Evolutionary conservation across 2,329 filamentous ascomycete species (phyloP), one percentile per base, ranked within the genome.

Genomic region (Hawksworthiomyces lignivorus): DNA sequence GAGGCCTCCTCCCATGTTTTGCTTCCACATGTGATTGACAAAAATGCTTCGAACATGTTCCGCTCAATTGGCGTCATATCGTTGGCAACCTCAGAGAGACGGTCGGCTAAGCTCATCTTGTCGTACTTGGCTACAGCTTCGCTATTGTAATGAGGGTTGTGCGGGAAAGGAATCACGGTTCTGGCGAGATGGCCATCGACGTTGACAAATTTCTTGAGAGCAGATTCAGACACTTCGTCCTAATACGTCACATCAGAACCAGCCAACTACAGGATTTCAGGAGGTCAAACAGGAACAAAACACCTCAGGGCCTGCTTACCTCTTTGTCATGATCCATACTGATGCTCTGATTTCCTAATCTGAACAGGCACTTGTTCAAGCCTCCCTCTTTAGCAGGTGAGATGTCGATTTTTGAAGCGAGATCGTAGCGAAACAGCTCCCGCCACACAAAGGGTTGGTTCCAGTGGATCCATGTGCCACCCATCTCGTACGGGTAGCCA

Each of bases 401-500:
- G 19, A 39, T 19, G 10, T 39, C 36, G 12, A 39, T 18, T 11
- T 29, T 30, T 4, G 15, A 12, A 8, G 12, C 7, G 12, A 72
- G 65, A 4, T 60, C 53, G 43, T 72, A 73, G n/a, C 67, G 51
- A 1, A 60, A 56, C 4, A 72, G 63, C 39, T 72, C 69, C 4
- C 64, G 55, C 59, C 62, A 68, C 3, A 68, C 53, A 24, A 65
- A 62, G 0, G 65, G 54, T 36, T 68, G 65, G 2, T 56, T 55
- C 66, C 67, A 69, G 40, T 64, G 63, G 0, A 72, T 59, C 67
- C 67, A 73, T 0, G 68, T 70, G 0, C 70, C 70, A 0, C 69
- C 69, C 61, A 73, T 64, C 38, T 72, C 69, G 36, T 62, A 69
- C 0, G 60, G 59, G 12, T 69, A 65, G 0, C 64, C 66, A 0